These are phyloP conservation scores for Paramecium primaurelia DNA, from an alignment of 73 alveolate genomes.

Conservation along the genomic window DNA sequence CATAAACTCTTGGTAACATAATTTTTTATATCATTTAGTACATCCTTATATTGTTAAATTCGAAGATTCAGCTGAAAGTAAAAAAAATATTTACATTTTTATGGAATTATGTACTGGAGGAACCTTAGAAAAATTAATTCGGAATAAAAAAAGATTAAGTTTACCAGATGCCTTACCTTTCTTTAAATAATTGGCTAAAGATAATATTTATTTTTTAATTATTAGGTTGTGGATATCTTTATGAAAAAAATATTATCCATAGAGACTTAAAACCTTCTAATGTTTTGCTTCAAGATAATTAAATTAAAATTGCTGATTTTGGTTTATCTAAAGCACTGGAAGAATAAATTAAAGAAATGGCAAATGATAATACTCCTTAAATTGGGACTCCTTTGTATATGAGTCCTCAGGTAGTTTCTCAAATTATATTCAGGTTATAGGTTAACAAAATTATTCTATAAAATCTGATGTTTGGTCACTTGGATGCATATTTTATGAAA, in stretches of 20 bases:
- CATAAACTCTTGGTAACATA: conserved; percentile 24
- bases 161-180: conserved; percentile 36
- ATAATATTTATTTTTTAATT: not conserved
- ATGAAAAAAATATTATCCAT: conserved; percentile 43
- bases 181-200: not conserved
- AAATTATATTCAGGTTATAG: not conserved
- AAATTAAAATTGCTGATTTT: conserved; percentile 50
- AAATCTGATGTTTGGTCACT: conserved; percentile 51
- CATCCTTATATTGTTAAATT: conserved; percentile 57
- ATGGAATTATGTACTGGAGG: conserved; percentile 62
- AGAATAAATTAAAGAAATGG: not conserved
- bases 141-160: not conserved
- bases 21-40: not conserved
- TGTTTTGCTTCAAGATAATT: not conserved
- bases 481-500: conserved; percentile 57
- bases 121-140: conserved; percentile 47
- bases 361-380: not conserved
- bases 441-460: conserved; percentile 23
- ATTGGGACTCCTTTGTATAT: conserved; percentile 19
- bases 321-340: conserved; percentile 35
- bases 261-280: conserved; percentile 55
- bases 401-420: not conserved
- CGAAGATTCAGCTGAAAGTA: conserved; percentile 54
- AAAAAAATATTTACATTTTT: conserved; percentile 56
- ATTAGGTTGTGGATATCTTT: conserved; percentile 48